A percentile compares a stretch with the other conserved stretches of the same genome.
These are phyloP conservation scores for Penicillium soppii DNA, from an alignment of 495 filamentous ascomycete genomes.

Conservation along the genomic window DNA sequence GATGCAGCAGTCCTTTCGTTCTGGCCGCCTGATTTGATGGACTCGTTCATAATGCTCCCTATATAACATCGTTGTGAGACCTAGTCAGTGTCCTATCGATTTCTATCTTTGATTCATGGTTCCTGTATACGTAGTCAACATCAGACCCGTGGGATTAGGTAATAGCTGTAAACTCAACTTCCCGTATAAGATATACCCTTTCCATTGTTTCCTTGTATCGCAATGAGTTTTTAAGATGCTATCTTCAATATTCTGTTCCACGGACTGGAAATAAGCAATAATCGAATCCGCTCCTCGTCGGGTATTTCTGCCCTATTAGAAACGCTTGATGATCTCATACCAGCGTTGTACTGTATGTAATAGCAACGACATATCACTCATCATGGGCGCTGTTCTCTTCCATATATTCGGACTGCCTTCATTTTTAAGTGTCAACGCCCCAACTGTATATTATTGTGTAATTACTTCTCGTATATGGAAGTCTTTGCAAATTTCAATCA, in stretches of 20 bases:
- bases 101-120: neutral
- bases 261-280: neutral
- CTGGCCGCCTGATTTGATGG: neutral
- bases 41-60: neutral
- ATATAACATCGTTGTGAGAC: neutral
- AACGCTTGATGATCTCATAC: neutral
- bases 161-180: neutral
- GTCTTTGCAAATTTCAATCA: neutral
- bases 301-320: neutral
- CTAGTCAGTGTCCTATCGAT: neutral
- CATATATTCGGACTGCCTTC: neutral
- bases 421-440: neutral
- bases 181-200: neutral
- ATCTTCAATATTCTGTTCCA: neutral
- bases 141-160: neutral
- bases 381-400: neutral
- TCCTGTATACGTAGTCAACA: neutral
- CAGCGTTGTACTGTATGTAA: neutral
- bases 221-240: neutral
- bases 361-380: neutral
- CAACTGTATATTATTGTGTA: neutral
- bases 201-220: neutral
- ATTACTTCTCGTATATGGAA: neutral
- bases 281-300: neutral
- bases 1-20: neutral